Base-by-base conservation (phyloP, 805 yeast genomes). In the Pichia membranifaciens region DNA sequence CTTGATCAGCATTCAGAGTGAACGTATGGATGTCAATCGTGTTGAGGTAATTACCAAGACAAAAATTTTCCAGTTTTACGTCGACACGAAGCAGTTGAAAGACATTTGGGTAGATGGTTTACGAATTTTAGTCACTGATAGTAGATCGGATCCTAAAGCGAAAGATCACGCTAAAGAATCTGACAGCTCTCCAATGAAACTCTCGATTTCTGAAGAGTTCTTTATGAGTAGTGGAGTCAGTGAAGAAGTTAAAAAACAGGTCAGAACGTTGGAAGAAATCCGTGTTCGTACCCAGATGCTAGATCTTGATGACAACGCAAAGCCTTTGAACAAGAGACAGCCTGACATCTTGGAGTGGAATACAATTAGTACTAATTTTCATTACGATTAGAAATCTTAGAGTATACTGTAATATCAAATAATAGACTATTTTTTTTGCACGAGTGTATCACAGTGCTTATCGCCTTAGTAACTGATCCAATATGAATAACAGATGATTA, bases 21-120 rank as follows among this genome's bases (percentile, higher is more conserved):
- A 52, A 34, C 75, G 84, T 45, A 45, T 62, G 48, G 56, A 54
- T 66, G 56, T 63, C 6, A 56, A 53, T 32, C 51, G 50, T n/a
- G 54, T 63, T 28, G 58, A 56, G 13, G 55, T 62, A 3, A 41
- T 36, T 15, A 45, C 54, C 2, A 56, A 55, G 36, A 39, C 45
- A 3, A 44, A 48, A 2, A 40, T 80, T 10, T 70, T 86, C 47
- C 62, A 72, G n/a, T 82, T 86, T 56, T 86, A 74, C 59, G 76
- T 86, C 13, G 90, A 84, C 49, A 82, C 87, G 1, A 75, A 76
- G 52, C 87, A 82, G 41, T 74, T 78, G 42, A 79, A 83, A 38
- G 78, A 76, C 45, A 76, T 81, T 7, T 87, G 95, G 95, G 67
- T 83, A 32, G 95, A 87, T 64, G 96, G 95, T 0, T 62, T 87